Evolutionary conservation across 2,329 filamentous ascomycete species (phyloP).

Genomic region (Rasamsonia emersonii): DNA sequence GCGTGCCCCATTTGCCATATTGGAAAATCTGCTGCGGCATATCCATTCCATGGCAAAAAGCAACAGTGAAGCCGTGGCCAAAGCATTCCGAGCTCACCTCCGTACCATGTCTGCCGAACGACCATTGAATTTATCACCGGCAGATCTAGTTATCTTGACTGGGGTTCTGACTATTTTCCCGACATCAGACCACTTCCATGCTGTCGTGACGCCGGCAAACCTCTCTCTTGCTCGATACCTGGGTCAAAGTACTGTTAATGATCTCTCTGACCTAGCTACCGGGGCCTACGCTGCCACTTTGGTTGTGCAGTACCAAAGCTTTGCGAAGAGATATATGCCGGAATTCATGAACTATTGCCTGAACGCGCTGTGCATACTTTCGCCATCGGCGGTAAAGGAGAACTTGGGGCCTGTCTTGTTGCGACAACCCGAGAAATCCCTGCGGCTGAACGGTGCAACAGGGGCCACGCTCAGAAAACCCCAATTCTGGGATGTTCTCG

Average conservation of each 20-base stretch:
- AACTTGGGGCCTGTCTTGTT: constrained; percentile 52
- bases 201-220: constrained; percentile 83
- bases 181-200: constrained; percentile 94
- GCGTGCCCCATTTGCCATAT: constrained; percentile 53
- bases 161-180: constrained; percentile 80
- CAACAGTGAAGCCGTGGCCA: constrained; percentile 69
- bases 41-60: constrained; percentile 86
- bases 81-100: constrained; percentile 68
- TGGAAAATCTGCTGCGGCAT: constrained; percentile 79
- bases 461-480: constrained; percentile 43
- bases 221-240: constrained; percentile 78
- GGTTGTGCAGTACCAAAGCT: constrained; percentile 69
- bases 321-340: constrained; percentile 81
- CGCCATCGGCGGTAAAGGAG: constrained; percentile 45
- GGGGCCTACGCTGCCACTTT: constrained; percentile 75
- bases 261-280: constrained; percentile 57
- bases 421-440: constrained; percentile 46
- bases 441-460: constrained; percentile 39
- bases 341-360: constrained; percentile 76
- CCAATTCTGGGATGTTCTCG: constrained; percentile 50
- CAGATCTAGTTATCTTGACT: constrained; percentile 75
- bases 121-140: constrained; percentile 46
- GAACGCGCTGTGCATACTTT: constrained; percentile 61
- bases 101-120: constrained; percentile 44
- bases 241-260: constrained; percentile 62